Evolutionary conservation across 208 protist species (phyloP).

Genomic region (Leishmania turanica): DNA sequence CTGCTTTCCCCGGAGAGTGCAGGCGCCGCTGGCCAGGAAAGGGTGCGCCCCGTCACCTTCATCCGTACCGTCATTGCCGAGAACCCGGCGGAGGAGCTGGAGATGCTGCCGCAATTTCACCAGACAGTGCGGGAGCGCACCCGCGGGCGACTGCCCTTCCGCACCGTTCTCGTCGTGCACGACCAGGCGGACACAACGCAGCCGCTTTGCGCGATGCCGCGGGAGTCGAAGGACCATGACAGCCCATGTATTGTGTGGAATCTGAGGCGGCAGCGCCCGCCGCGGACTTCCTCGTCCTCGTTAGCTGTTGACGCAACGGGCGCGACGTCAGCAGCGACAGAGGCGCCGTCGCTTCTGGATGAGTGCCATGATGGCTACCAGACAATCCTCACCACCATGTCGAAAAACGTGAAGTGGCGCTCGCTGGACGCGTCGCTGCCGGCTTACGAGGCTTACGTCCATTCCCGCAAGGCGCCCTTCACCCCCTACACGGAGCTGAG

Average conservation of each 20-base stretch:
- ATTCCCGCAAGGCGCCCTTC: constrained; percentile 19
- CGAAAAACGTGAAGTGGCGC: constrained; percentile 58
- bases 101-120: constrained; percentile 64
- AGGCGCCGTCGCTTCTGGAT: constrained; percentile 56
- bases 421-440: constrained; percentile 34
- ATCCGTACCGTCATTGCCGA: constrained; percentile 75
- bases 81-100: constrained; percentile 62
- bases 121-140: constrained; percentile 44
- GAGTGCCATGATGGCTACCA: constrained; percentile 76
- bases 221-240: constrained; percentile 12
- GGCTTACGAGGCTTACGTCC: constrained; percentile 24
- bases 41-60: constrained; percentile 56
- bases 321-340: not conserved
- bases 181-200: constrained; percentile 60
- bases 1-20: constrained; percentile 4
- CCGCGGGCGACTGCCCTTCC: constrained; percentile 51
- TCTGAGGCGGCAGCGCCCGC: constrained; percentile 25
- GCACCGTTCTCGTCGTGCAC: constrained; percentile 77
- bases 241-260: constrained; percentile 61
- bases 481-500: constrained; percentile 61
- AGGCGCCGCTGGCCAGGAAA: not conserved
- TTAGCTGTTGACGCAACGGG: not conserved
- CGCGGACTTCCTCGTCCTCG: not conserved
- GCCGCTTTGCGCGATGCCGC: constrained; percentile 45
- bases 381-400: constrained; percentile 63